Percentiles rank a stretch among this genome's conserved stretches.
Evolutionary conservation across 208 protist species (phyloP).

Genomic region (Leptomonas seymouri): DNA sequence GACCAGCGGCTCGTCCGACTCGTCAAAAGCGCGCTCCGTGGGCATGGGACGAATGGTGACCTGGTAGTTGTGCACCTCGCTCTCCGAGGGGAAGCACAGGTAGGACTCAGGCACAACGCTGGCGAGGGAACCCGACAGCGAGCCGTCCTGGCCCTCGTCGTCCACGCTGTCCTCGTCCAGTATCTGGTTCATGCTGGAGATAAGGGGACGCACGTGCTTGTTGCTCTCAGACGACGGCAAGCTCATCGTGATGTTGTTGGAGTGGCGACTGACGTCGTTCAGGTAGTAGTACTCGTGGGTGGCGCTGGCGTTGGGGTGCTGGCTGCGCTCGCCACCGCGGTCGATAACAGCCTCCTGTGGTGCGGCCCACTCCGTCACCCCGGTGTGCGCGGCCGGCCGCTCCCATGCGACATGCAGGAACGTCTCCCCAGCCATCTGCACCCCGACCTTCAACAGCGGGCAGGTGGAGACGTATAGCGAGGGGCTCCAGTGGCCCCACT

Average conservation of each 20-base stretch:
- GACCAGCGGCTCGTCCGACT: slow-evolving; percentile 80
- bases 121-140: slow-evolving; percentile 6
- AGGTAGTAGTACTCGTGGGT: background rate
- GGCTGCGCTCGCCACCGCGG: slow-evolving; percentile 2
- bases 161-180: slow-evolving; percentile 10
- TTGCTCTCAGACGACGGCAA: slow-evolving; percentile 10
- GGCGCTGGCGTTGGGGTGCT: background rate
- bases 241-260: slow-evolving; percentile 10
- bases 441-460: slow-evolving; percentile 65
- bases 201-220: slow-evolving; percentile 5
- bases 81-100: slow-evolving; percentile 70
- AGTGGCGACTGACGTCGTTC: slow-evolving; percentile 9
- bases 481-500: slow-evolving; percentile 91
- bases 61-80: slow-evolving; percentile 90
- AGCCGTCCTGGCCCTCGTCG: slow-evolving; percentile 24
- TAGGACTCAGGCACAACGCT: slow-evolving; percentile 28
- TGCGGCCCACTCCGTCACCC: slow-evolving; percentile 11
- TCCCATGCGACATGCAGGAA: slow-evolving; percentile 83
- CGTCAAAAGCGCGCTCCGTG: slow-evolving; percentile 72
- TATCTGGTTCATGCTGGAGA: slow-evolving; percentile 11
- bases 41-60: slow-evolving; percentile 77
- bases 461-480: slow-evolving; percentile 63
- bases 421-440: slow-evolving; percentile 82
- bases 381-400: slow-evolving; percentile 40
- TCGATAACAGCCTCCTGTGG: background rate